Conservation (phyloP, 2,329 filamentous ascomycete genomes). For the Fusarium coffeatum region DNA sequence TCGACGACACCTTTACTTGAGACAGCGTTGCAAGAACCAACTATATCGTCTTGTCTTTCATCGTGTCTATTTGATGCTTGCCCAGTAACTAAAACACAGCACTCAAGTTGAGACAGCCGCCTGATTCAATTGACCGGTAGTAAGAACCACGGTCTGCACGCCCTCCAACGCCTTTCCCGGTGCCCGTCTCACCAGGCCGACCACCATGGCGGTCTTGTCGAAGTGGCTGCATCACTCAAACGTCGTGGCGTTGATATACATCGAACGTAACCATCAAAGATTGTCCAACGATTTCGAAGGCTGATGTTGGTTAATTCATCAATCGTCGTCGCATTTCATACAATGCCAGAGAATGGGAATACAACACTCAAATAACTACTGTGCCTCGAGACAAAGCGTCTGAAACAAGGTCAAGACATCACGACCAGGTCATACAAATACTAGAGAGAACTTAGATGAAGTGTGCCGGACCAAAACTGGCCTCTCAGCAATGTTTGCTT, state of each 20-base stretch:
- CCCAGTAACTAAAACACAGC: not conserved
- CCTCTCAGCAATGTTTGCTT: constrained; percentile 51
- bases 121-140: constrained; percentile 20
- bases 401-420: not conserved
- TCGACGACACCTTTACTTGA: not conserved
- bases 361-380: not conserved
- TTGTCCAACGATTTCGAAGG: not conserved
- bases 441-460: constrained; percentile 11
- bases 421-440: not conserved
- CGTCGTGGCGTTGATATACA: not conserved
- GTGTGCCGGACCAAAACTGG: constrained; percentile 55
- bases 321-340: not conserved
- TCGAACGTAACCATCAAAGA: not conserved
- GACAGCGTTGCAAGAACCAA: not conserved
- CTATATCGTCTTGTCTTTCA: not conserved
- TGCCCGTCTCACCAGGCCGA: constrained; percentile 8
- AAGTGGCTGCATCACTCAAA: not conserved
- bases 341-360: not conserved
- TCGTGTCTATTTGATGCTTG: not conserved
- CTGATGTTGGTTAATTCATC: not conserved
- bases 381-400: constrained; percentile 5
- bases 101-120: constrained; percentile 12
- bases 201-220: not conserved
- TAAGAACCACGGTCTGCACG: constrained; percentile 11
- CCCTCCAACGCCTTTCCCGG: constrained; percentile 20